These are phyloP conservation scores for Cryptococcus sp. DNA, from an alignment of 1,284 basidiomycete species.

Conservation along the genomic window DNA sequence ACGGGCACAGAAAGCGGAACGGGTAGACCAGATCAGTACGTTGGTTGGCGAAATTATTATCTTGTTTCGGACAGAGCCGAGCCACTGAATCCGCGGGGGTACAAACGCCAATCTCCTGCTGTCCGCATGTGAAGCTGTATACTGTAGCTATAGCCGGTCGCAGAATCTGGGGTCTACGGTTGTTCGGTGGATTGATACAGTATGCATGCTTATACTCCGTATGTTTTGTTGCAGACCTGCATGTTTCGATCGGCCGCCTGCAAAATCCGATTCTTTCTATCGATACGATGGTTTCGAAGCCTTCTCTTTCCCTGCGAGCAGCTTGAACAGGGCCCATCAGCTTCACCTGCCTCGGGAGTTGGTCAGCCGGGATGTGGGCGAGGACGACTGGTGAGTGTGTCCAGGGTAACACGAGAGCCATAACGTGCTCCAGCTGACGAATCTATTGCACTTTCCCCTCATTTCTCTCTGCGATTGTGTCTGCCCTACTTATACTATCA, in stretches of 20 bases:
- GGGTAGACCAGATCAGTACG: conserved; percentile 44
- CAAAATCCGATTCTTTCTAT: conserved; percentile 32
- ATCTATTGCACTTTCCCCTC: too few species aligned
- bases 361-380: conserved; percentile 36
- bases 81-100: background rate
- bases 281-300: conserved; percentile 41
- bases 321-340: conserved; percentile 36
- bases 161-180: background rate
- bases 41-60: conserved; percentile 35
- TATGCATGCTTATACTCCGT: conserved; percentile 16
- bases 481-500: background rate
- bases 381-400: conserved; percentile 39
- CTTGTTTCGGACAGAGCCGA: conserved; percentile 2
- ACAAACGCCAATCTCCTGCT: background rate
- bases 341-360: conserved; percentile 38
- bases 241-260: conserved; percentile 41
- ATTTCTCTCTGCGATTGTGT: background rate
- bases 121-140: background rate
- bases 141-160: background rate
- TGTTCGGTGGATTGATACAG: background rate
- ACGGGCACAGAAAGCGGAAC: conserved; percentile 18
- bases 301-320: conserved; percentile 31
- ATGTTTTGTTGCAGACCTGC: conserved; percentile 27
- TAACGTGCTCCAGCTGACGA: too few species aligned
- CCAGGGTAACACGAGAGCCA: too few species aligned